A percentile compares a stretch with the other conserved stretches of the same genome.
These are phyloP conservation scores for Fusarium goolgardi DNA, from an alignment of 2,329 filamentous ascomycete genomes.

Conservation along the genomic window DNA sequence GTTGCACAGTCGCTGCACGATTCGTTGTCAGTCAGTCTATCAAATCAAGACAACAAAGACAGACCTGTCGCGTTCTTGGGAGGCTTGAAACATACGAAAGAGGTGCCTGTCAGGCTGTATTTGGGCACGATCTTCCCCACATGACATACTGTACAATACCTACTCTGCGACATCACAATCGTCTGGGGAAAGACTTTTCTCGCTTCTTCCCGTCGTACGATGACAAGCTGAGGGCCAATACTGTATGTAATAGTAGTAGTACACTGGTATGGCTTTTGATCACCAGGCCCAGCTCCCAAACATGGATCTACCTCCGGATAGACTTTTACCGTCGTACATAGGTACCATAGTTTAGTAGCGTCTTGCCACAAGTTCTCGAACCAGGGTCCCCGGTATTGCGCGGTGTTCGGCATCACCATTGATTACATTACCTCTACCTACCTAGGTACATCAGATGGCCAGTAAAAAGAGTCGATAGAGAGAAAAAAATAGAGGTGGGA, in stretches of 20 bases:
- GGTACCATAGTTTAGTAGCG: background rate
- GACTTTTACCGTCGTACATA: background rate
- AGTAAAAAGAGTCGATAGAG: constrained; percentile 28
- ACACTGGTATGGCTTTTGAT: constrained; percentile 22
- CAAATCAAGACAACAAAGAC: constrained; percentile 17
- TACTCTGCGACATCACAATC: constrained; percentile 26
- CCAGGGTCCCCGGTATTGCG: constrained; percentile 33
- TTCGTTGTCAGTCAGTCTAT: constrained; percentile 17
- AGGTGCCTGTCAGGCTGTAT: constrained; percentile 32
- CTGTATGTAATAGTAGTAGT: background rate
- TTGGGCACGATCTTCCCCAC: constrained; percentile 38
- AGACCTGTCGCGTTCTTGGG: constrained; percentile 8
- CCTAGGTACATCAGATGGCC: constrained; percentile 37
- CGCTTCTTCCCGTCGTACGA: constrained; percentile 45
- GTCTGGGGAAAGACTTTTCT: constrained; percentile 33
- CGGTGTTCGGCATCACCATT: constrained; percentile 42
- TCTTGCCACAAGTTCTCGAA: constrained; percentile 34
- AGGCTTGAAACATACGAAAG: constrained; percentile 26
- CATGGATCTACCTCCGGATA: constrained; percentile 19
- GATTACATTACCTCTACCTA: background rate
- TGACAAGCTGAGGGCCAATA: constrained; percentile 19
- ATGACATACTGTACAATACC: constrained; percentile 32
- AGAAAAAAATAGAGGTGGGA: constrained; percentile 30
- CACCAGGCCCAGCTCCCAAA: constrained; percentile 20
- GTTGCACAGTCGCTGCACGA: background rate